These are phyloP conservation scores for Candolleomyces aberdarensis DNA, from an alignment of 768 basidiomycete genomes.

Conservation along the genomic window DNA sequence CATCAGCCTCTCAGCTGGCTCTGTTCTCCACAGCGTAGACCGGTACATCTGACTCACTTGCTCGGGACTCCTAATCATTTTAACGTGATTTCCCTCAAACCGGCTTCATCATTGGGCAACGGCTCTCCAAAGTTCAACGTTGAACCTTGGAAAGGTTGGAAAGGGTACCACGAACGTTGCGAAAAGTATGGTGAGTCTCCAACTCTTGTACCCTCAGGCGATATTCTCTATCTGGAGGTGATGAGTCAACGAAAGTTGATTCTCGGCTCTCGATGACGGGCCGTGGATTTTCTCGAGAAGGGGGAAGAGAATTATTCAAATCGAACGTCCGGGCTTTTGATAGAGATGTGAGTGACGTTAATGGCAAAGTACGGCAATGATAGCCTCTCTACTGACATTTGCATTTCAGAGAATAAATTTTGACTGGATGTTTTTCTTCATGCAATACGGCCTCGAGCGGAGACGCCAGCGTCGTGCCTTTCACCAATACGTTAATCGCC, in stretches of 20 bases:
- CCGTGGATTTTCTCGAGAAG: slow-evolving; percentile 2
- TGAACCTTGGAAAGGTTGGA: no score
- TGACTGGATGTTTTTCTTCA: slow-evolving; percentile 39
- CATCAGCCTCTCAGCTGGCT: no score
- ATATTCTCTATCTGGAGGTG: slow-evolving; percentile 4
- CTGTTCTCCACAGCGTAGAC: no score
- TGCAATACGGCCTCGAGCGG: slow-evolving; percentile 36
- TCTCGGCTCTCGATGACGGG: neutral
- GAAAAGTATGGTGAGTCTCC: neutral
- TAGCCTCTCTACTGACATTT: neutral
- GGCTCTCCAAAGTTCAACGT: no score
- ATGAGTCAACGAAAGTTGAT: slow-evolving; percentile 2
- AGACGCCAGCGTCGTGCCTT: slow-evolving; percentile 43
- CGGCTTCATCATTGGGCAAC: no score
- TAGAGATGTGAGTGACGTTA: slow-evolving; percentile 3
- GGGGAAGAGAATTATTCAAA: slow-evolving; percentile 10
- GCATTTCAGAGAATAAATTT: slow-evolving; percentile 17
- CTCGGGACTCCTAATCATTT: no score
- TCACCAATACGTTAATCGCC: slow-evolving; percentile 38
- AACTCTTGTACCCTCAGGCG: neutral
- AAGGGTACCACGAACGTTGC: no score
- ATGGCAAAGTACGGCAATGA: neutral
- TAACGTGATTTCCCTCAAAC: no score
- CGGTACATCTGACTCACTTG: no score
- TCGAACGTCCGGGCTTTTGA: neutral